Conservation (phyloP, 164 flowering plant species). For the Warburgia ugandensis region DNA sequence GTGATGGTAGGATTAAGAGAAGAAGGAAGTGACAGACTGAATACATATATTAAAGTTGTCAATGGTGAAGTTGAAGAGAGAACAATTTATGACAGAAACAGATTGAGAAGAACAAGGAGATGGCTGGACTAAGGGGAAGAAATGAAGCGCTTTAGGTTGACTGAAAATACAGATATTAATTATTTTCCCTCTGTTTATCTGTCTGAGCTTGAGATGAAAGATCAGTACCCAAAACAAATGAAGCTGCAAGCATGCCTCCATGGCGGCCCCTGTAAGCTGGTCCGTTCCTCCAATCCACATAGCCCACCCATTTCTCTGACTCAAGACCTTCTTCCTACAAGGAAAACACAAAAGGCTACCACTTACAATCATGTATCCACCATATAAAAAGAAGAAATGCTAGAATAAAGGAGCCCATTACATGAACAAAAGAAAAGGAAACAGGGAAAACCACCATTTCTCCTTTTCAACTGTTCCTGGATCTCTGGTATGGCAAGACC, state of each 20-base stretch:
- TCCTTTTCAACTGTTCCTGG: slow-evolving; percentile 11
- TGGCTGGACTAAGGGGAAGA: neutral
- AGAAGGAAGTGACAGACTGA: no score
- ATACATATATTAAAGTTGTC: no score
- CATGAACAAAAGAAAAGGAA: neutral
- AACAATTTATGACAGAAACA: neutral
- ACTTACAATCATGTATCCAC: neutral
- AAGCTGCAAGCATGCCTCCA: slow-evolving; percentile 80
- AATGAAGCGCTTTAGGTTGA: neutral
- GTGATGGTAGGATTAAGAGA: neutral
- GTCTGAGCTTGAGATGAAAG: neutral
- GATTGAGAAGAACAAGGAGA: neutral
- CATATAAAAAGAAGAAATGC: neutral
- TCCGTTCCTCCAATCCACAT: slow-evolving; percentile 61
- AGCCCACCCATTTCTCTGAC: slow-evolving; percentile 47
- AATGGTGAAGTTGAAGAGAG: neutral
- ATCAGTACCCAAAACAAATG: slow-evolving; percentile 50
- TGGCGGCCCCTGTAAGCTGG: slow-evolving; percentile 61
- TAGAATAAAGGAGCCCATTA: neutral
- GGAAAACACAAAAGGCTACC: neutral
- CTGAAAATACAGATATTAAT: neutral
- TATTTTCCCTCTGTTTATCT: neutral
- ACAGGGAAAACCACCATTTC: slow-evolving; percentile 31
- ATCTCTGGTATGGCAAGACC: slow-evolving; percentile 7
- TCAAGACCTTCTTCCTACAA: slow-evolving; percentile 35